phyloP scores from a whole-genome alignment of 1,284 basidiomycete genomes.

The Rhodotorula sp. region DNA sequence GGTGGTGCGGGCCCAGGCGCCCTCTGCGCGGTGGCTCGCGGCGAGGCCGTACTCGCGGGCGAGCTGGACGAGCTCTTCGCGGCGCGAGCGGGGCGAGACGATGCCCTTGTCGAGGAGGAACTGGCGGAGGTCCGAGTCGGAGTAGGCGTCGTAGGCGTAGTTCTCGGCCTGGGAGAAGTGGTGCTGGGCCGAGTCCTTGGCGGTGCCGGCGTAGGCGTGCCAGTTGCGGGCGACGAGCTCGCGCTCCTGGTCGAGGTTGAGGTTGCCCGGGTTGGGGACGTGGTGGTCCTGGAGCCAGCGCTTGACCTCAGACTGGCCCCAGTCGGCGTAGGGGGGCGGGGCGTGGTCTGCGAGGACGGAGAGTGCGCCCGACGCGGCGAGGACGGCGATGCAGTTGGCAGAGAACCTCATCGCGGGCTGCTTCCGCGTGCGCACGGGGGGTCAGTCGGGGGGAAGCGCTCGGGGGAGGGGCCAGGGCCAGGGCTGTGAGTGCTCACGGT shows the following conservation, averaged over 20 bases:
- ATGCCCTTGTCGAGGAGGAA: conserved; percentile 86
- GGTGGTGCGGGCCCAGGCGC: conserved; percentile 59
- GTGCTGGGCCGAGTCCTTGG: conserved; percentile 63
- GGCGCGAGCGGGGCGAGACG: conserved; percentile 72
- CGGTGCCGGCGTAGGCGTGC: conserved; percentile 60
- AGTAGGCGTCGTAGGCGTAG: conserved; percentile 62
- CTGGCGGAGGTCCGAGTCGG: conserved; percentile 73
- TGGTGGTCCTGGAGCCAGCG: conserved; percentile 58
- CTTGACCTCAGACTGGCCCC: conserved; percentile 37
- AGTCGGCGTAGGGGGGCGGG: conserved; percentile 34
- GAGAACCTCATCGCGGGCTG: conserved; percentile 12
- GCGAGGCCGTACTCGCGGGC: conserved; percentile 64
- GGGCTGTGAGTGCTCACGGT: background rate
- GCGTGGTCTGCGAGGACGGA: conserved; percentile 10
- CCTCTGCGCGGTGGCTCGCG: conserved; percentile 53
- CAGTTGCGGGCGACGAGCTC: conserved; percentile 46
- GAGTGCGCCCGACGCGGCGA: conserved; percentile 8
- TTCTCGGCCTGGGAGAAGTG: conserved; percentile 60
- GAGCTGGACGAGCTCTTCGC: conserved; percentile 74
- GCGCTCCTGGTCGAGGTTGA: conserved; percentile 45
- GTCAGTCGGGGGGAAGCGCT: background rate
- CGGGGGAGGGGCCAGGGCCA: background rate
- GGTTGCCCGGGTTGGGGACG: conserved; percentile 58
- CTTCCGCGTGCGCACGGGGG: background rate
- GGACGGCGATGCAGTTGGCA: conserved; percentile 13